phyloP scores from a whole-genome alignment of 2,329 filamentous ascomycete genomes.

The Alternaria longipes region DNA sequence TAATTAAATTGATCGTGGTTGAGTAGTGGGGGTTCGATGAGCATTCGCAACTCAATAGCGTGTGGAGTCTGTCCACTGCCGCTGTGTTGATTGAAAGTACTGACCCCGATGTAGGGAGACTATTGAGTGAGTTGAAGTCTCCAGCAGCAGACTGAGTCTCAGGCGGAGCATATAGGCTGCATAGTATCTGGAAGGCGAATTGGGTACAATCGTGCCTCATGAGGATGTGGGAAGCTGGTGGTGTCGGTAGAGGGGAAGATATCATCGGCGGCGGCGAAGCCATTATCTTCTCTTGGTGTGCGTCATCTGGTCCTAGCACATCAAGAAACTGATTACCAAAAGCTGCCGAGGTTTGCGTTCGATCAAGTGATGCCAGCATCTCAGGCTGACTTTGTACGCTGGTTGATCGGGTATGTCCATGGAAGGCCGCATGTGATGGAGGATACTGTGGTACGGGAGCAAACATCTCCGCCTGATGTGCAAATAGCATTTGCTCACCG shows the following conservation, averaged over 20 bases:
- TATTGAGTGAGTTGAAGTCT: conserved; percentile 36
- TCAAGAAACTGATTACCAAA: conserved; percentile 36
- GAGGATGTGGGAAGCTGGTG: conserved; percentile 32
- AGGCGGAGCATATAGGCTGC: conserved; percentile 45
- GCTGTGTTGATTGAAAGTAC: conserved; percentile 46
- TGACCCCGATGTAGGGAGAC: conserved; percentile 43
- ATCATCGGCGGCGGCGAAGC: conserved; percentile 37
- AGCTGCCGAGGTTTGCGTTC: conserved; percentile 35
- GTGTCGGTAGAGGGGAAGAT: conserved; percentile 42
- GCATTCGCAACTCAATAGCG: conserved; percentile 47
- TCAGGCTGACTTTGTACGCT: conserved; percentile 47
- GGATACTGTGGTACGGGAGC: conserved; percentile 38
- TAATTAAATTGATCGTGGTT: conserved; percentile 47
- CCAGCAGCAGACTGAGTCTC: conserved; percentile 33
- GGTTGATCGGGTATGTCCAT: conserved; percentile 38
- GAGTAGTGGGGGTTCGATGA: conserved; percentile 50
- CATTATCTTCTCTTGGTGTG: conserved; percentile 34
- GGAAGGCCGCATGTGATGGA: conserved; percentile 30
- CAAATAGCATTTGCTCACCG: conserved; percentile 45
- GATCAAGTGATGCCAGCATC: conserved; percentile 38
- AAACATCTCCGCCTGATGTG: conserved; percentile 38
- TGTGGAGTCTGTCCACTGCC: conserved; percentile 46
- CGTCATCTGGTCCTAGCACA: conserved; percentile 35
- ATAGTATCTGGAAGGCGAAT: conserved; percentile 48
- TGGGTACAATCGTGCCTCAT: conserved; percentile 48